A percentile compares a stretch with the other conserved stretches of the same genome.
These are phyloP conservation scores for Microcyclospora tardicrescens DNA, from an alignment of 2,329 filamentous ascomycete species.

Conservation along the genomic window DNA sequence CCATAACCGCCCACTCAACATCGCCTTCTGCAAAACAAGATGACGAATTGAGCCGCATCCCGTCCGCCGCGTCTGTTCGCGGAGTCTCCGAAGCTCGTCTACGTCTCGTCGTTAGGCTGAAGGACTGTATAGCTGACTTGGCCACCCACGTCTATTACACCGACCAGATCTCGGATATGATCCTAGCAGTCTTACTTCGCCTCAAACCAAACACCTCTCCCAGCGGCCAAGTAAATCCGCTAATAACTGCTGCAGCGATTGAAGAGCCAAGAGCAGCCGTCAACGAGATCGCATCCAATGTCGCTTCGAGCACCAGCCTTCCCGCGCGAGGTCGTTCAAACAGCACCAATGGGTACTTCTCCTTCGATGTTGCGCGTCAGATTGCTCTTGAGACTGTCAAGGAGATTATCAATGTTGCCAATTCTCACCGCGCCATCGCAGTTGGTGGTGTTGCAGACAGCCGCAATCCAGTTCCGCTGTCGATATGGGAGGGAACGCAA, in stretches of 20 bases:
- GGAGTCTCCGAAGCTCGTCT: slow-evolving; percentile 2
- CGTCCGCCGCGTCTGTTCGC: not conserved
- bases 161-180: slow-evolving; percentile 92
- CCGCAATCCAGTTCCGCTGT: slow-evolving; percentile 53
- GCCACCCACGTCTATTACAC: slow-evolving; percentile 95
- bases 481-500: slow-evolving; percentile 92
- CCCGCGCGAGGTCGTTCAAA: slow-evolving; percentile 30
- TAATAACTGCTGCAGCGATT: slow-evolving; percentile 36
- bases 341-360: slow-evolving; percentile 41
- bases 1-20: too few species aligned
- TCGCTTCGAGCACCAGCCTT: slow-evolving; percentile 34
- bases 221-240: slow-evolving; percentile 21
- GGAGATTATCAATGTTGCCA: slow-evolving; percentile 69
- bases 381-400: slow-evolving; percentile 68
- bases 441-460: slow-evolving; percentile 32
- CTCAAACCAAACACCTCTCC: slow-evolving; percentile 48
- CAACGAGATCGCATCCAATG: slow-evolving; percentile 32
- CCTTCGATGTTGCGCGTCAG: slow-evolving; percentile 46
- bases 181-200: slow-evolving; percentile 63
- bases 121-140: slow-evolving; percentile 76
- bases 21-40: not conserved
- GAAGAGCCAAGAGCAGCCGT: slow-evolving; percentile 39
- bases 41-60: slow-evolving; percentile 1
- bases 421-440: slow-evolving; percentile 26
- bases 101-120: slow-evolving; percentile 52